Evolutionary conservation across 2,329 filamentous ascomycete species (phyloP), one percentile per base, ranked within the genome.

Genomic region (Calcarisporium arbuscula): DNA sequence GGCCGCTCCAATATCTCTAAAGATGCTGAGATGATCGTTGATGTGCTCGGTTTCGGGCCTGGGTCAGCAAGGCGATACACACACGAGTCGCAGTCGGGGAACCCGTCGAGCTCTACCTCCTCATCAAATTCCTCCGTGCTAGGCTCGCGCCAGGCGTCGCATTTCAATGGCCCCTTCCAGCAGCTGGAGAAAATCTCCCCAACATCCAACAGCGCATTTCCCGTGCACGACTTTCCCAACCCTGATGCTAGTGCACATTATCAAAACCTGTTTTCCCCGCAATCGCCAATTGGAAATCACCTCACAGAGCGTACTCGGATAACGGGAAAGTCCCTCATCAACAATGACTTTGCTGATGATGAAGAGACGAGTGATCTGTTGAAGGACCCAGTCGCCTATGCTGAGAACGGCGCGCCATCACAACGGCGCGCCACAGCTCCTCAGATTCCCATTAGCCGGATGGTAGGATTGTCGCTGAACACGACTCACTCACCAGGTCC

Each of bases 301-400:
- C 66, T 82, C n/a, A 65, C 67, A n/a, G 78, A 80, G 40, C 67
- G 71, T 18, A 61, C 67, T 12, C 69, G 76, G 37, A 67, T 75
- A 23, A 74, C 76, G 4, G 80, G 83, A 46, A 87, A 86, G 57
- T 74, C 77, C 4, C 64, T 87, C 32, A 88, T 88, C 57, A 81
- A 75, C 44, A 76, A 82, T 47, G 77, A 85, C 49, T 54, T 54
- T 16, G 70, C 72, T 12, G 77, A 74, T 19, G 74, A 78, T 32
- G 82, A 87, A 32, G 83, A 86, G 52, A 84, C 82, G 3, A 76
- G 71, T 21, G 73, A 80, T 46, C 65, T 88, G n/a, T 66, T 87
- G 29, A 81, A 82, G 38, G 79, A 87, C 35, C 77, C 82, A 0
- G 69, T 85, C 28, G 80, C 74, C 8, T 87, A 80, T 51, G 85